Percentiles rank a stretch among this genome's conserved stretches.
Evolutionary conservation across 1,139 yeast species (phyloP).

Genomic region (Suhomyces taliae): DNA sequence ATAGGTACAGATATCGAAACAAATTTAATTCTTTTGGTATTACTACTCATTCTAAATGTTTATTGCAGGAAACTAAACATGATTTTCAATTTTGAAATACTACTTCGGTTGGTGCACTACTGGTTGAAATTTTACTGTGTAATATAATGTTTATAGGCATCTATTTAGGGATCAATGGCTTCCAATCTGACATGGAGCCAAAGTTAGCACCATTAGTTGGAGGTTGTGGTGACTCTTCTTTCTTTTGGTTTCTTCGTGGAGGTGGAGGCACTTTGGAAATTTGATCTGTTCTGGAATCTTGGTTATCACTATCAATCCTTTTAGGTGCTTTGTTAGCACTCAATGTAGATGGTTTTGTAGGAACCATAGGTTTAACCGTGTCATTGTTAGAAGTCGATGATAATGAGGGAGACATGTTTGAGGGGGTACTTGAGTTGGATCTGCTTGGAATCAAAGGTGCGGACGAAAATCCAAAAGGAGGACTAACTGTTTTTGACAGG

Average conservation of each 20-base stretch:
- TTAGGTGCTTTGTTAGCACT: slow-evolving; percentile 18
- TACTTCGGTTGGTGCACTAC: slow-evolving; percentile 1
- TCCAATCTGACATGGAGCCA: slow-evolving; percentile 50
- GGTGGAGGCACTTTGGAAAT: slow-evolving; percentile 14
- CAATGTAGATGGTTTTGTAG: slow-evolving; percentile 34
- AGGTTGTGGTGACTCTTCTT: not conserved
- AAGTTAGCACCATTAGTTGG: not conserved
- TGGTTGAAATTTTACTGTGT: not conserved
- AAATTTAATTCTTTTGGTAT: slow-evolving; percentile 51
- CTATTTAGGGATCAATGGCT: slow-evolving; percentile 54
- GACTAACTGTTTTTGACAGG: slow-evolving; percentile 13
- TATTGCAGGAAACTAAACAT: not conserved
- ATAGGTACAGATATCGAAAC: slow-evolving; percentile 84
- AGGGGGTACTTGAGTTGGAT: slow-evolving; percentile 32
- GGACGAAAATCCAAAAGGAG: slow-evolving; percentile 39
- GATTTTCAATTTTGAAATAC: not conserved
- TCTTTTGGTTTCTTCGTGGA: slow-evolving; percentile 11
- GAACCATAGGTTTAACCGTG: slow-evolving; percentile 34
- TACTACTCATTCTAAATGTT: slow-evolving; percentile 18
- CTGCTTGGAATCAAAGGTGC: slow-evolving; percentile 44
- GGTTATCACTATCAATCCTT: not conserved
- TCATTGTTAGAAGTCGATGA: not conserved
- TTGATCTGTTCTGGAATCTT: not conserved
- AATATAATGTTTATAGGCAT: not conserved
- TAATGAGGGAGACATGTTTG: slow-evolving; percentile 6